Evolutionary conservation across 768 basidiomycete species (phyloP), one percentile per base, ranked within the genome.

Genomic region (Mycena leptocephala): DNA sequence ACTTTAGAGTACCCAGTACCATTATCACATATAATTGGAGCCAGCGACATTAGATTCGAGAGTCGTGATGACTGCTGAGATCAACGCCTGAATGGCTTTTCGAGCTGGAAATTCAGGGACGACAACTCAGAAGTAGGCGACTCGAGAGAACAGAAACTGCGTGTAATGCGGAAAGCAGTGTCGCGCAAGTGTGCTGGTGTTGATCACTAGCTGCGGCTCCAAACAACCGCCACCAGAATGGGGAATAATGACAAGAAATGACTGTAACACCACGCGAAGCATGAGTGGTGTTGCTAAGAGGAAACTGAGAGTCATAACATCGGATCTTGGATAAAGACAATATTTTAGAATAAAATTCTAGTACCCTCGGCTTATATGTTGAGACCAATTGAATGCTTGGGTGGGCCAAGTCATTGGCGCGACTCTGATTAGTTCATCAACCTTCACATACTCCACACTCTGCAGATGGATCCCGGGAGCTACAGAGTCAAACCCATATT

Each of bases 1-100:
- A 99, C 94, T 91, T 99, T 99, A 14, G 97, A 98, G 85, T 91
- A 99, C 39, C 98, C 97, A 56, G 97, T 98, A 51, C 97, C 97
- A 89, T 99, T 98, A 88, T 99, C 97, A 82, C 97, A 97, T 79
- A 99, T 97, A 83, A 99, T 96, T 74, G 97, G 97, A 8, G 97
- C 95, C 75, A 97, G 93, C 39, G 95, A 94, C 96, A 98, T 97
- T n/a, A n/a, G n/a, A n/a, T n/a, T n/a, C n/a, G n/a, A n/a, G n/a
- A n/a, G n/a, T n/a, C n/a, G n/a, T n/a, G n/a, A n/a, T n/a, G n/a
- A n/a, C n/a, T n/a, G n/a, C n/a, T n/a, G n/a, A n/a, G n/a, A n/a
- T n/a, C n/a, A n/a, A n/a, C n/a, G n/a, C n/a, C n/a, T n/a, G n/a
- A n/a, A n/a, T n/a, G n/a, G n/a, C n/a, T n/a, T n/a, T n/a, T n/a